These are phyloP conservation scores for Acmispon strigosus DNA, from an alignment of 306 rosid species.

Conservation along the genomic window DNA sequence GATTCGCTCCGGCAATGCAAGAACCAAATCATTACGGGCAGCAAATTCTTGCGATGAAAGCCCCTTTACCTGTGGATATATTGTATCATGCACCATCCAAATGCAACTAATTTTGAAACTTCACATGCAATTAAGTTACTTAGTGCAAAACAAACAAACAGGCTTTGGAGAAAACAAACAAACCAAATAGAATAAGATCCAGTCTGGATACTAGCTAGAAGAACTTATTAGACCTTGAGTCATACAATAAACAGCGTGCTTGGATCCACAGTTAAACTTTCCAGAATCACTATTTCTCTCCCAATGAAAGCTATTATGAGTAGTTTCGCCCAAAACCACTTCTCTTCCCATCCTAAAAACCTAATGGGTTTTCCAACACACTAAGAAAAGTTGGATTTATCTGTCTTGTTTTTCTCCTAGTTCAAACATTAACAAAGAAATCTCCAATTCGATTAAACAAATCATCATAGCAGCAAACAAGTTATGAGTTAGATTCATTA, in stretches of 20 bases:
- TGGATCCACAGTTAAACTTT: no score
- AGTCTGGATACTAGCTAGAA: no score
- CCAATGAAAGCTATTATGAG: no score
- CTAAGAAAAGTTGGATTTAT: not conserved
- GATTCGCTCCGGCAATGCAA: conserved; percentile 89
- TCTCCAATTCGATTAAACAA: not conserved
- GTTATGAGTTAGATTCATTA: not conserved
- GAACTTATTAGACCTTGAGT: no score
- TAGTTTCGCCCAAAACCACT: no score
- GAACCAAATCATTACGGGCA: conserved; percentile 94
- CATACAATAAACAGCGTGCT: not conserved
- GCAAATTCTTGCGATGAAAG: conserved; percentile 88
- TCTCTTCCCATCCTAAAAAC: no score
- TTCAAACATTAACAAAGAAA: not conserved
- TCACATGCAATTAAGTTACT: not conserved
- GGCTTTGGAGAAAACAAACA: not conserved
- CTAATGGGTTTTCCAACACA: no score
- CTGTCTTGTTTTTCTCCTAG: not conserved
- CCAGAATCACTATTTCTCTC: no score
- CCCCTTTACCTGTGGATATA: conserved; percentile 65
- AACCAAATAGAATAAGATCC: not conserved
- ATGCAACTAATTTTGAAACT: not conserved
- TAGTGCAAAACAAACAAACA: not conserved
- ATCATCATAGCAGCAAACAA: not conserved
- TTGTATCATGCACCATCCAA: not conserved